phyloP scores from a whole-genome alignment of 352 stramenopile genomes.

The Phytophthora pseudosyringae region DNA sequence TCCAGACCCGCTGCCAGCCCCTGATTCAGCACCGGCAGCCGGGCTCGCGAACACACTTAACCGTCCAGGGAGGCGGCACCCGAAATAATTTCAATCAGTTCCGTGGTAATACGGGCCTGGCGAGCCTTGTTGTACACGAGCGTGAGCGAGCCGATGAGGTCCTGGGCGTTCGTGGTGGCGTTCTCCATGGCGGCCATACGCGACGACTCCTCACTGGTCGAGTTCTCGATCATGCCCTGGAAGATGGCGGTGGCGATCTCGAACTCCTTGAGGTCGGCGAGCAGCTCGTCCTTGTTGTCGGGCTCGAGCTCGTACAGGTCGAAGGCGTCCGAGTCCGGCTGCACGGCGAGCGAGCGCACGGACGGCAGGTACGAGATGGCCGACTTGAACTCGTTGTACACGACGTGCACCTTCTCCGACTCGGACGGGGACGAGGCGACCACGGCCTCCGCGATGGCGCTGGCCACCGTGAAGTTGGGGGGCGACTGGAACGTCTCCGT shows the following conservation, averaged over 20 bases:
- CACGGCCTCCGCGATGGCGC: conserved; percentile 90
- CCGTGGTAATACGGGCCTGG: conserved; percentile 96
- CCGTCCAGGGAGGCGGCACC: conserved; percentile 96
- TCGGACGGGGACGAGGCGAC: conserved; percentile 77
- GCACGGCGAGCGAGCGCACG: conserved; percentile 80
- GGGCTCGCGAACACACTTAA: conserved; percentile 43
- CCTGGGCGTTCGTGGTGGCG: conserved; percentile 97
- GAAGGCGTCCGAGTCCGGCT: conserved; percentile 70
- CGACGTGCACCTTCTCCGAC: conserved; percentile 94
- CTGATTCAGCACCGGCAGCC: conserved; percentile 17
- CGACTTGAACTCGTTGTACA: conserved; percentile 98
- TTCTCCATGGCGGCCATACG: conserved; percentile 99
- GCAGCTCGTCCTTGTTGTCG: conserved; percentile 97
- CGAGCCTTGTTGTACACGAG: conserved; percentile 93
- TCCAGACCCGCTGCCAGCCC: conserved; percentile 18
- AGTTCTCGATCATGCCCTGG: conserved; percentile 97
- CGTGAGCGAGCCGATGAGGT: conserved; percentile 97
- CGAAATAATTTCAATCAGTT: conserved; percentile 99
- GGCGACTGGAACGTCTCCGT: conserved; percentile 83
- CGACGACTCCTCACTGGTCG: conserved; percentile 97
- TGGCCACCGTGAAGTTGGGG: conserved; percentile 94
- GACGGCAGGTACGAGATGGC: conserved; percentile 95
- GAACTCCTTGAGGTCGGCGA: conserved; percentile 98
- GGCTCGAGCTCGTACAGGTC: conserved; percentile 98
- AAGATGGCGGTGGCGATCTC: conserved; percentile 90